Evolutionary conservation across 805 yeast species (phyloP).

Genomic region (Starmera caribaea): DNA sequence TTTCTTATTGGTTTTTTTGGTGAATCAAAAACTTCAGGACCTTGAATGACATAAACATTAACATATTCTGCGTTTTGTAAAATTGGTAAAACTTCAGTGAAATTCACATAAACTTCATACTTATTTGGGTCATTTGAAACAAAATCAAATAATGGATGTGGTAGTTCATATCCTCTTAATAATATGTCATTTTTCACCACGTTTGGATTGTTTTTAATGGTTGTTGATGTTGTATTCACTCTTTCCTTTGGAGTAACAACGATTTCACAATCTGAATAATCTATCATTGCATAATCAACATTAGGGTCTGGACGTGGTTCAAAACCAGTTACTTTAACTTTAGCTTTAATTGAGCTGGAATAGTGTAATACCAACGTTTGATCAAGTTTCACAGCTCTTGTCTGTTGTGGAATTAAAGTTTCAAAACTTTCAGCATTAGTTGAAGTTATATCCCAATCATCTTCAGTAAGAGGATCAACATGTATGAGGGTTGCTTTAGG

Average conservation of each 20-base stretch:
- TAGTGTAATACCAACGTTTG: slow-evolving; percentile 66
- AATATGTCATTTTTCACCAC: slow-evolving; percentile 20
- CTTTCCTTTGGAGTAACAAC: slow-evolving; percentile 65
- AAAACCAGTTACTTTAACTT: slow-evolving; percentile 40
- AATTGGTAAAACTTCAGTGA: slow-evolving; percentile 25
- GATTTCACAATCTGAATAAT: slow-evolving; percentile 53
- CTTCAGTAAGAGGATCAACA: slow-evolving; percentile 65
- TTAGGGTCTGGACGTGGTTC: slow-evolving; percentile 19
- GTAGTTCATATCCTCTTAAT: slow-evolving; percentile 46
- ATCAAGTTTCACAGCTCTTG: slow-evolving; percentile 57
- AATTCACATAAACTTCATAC: slow-evolving; percentile 37
- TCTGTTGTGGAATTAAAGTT: slow-evolving; percentile 63
- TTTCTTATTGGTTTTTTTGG: slow-evolving; percentile 7
- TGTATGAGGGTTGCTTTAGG: slow-evolving; percentile 53
- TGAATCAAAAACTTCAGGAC: slow-evolving; percentile 33
- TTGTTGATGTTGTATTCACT: slow-evolving; percentile 16
- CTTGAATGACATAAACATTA: slow-evolving; percentile 40
- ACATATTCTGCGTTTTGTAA: slow-evolving; percentile 34
- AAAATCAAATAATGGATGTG: slow-evolving; percentile 31
- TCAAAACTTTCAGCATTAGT: slow-evolving; percentile 72
- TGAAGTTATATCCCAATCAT: slow-evolving; percentile 91
- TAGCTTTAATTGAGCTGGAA: slow-evolving; percentile 48
- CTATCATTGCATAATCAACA: slow-evolving; percentile 34
- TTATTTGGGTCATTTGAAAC: slow-evolving; percentile 10
- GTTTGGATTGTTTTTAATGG: slow-evolving; percentile 13